Conservation (phyloP, 805 yeast genomes). For the Hanseniaspora mollemarum region DNA sequence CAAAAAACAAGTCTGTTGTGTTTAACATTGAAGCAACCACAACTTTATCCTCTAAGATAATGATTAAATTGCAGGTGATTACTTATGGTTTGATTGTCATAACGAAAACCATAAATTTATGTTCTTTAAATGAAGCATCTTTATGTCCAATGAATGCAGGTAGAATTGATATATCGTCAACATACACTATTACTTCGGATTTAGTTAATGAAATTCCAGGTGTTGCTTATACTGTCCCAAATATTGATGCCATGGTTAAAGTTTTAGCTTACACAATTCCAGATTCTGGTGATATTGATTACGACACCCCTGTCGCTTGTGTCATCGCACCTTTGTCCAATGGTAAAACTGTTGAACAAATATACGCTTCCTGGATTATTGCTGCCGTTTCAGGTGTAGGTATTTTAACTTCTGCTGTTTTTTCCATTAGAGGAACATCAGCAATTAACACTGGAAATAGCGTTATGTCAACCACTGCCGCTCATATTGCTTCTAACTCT, state of each 20-base stretch:
- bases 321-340: slow-evolving; percentile 77
- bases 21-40: slow-evolving; percentile 70
- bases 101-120: slow-evolving; percentile 46
- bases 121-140: slow-evolving; percentile 45
- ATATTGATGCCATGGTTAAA: slow-evolving; percentile 81
- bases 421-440: slow-evolving; percentile 78
- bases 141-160: slow-evolving; percentile 84
- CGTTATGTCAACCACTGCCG: slow-evolving; percentile 52
- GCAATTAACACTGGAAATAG: slow-evolving; percentile 13
- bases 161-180: slow-evolving; percentile 58
- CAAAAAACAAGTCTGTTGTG: slow-evolving; percentile 48
- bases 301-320: slow-evolving; percentile 59
- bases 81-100: slow-evolving; percentile 71
- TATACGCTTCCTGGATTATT: slow-evolving; percentile 89
- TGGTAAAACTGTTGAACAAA: slow-evolving; percentile 88
- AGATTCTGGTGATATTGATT: slow-evolving; percentile 31
- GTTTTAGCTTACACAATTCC: slow-evolving; percentile 49
- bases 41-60: slow-evolving; percentile 59
- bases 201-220: slow-evolving; percentile 53
- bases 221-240: slow-evolving; percentile 83
- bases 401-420: slow-evolving; percentile 71
- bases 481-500: slow-evolving; percentile 94
- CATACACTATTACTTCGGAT: slow-evolving; percentile 34
- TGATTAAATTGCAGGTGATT: slow-evolving; percentile 52
- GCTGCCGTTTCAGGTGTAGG: slow-evolving; percentile 87